phyloP scores from a whole-genome alignment of 1,284 basidiomycete genomes.

The Neolentinus lepideus region DNA sequence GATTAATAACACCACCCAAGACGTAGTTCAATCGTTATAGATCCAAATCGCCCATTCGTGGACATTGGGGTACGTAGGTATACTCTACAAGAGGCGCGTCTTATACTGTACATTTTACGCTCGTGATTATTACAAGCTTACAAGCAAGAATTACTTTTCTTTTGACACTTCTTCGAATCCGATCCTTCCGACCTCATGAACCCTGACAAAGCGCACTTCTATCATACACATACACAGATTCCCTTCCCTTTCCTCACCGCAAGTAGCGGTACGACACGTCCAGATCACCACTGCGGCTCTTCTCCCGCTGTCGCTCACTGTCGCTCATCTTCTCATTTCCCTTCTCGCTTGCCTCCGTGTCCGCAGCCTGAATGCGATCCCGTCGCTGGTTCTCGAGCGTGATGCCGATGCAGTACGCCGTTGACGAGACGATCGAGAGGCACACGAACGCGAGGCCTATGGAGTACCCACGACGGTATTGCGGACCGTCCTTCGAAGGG shows the following conservation, averaged over 20 bases:
- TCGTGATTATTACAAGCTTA: no score
- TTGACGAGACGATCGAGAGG: neutral
- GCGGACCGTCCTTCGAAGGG: slow-evolving; percentile 7
- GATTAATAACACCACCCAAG: no score
- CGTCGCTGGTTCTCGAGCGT: slow-evolving; percentile 19
- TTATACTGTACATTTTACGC: no score
- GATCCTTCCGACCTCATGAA: no score
- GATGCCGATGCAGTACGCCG: slow-evolving; percentile 36
- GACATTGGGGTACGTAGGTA: no score
- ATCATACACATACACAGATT: no score
- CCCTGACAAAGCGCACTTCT: no score
- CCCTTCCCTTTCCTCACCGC: neutral
- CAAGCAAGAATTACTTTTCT: no score
- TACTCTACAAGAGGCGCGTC: no score
- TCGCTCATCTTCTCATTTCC: neutral
- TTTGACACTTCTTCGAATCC: no score
- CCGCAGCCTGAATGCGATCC: neutral
- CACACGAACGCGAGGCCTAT: neutral
- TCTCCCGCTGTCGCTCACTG: neutral
- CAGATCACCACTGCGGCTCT: neutral
- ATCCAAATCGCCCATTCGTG: no score
- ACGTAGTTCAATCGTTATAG: no score
- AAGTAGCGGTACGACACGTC: neutral
- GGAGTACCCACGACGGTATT: slow-evolving; percentile 3
- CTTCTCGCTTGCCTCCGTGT: neutral